phyloP scores from a whole-genome alignment of 331 rosid species.

The Telfairia occidentalis region DNA sequence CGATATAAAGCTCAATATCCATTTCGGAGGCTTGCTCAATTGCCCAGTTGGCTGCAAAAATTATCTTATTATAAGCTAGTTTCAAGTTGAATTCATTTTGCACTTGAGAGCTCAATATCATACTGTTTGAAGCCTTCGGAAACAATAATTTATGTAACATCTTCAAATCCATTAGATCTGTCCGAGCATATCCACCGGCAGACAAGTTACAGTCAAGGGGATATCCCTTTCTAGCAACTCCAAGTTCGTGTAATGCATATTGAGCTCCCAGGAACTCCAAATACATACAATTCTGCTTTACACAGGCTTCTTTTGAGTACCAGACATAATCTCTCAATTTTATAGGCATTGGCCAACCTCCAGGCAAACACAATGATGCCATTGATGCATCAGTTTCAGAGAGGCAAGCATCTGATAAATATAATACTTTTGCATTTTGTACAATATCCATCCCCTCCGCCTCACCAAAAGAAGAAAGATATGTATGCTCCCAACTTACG shows the following conservation, averaged over 20 bases:
- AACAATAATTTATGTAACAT: conserved; percentile 29
- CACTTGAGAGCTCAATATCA: conserved; percentile 13
- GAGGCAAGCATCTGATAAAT: conserved; percentile 25
- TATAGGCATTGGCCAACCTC: conserved; percentile 75
- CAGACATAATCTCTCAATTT: conserved; percentile 43
- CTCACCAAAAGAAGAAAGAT: conserved; percentile 65
- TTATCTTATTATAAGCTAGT: conserved; percentile 37
- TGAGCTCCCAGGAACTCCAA: conserved; percentile 54
- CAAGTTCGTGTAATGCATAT: conserved; percentile 39
- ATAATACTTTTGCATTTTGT: conserved; percentile 33
- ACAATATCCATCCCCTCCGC: conserved; percentile 38
- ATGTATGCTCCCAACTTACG: conserved; percentile 81
- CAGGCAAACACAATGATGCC: conserved; percentile 41
- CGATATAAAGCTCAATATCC: conserved; percentile 54
- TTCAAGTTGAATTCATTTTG: conserved; percentile 24
- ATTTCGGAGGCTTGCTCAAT: conserved; percentile 62
- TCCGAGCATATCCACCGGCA: conserved; percentile 14
- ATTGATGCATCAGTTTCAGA: conserved; percentile 25
- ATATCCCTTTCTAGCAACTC: conserved; percentile 21
- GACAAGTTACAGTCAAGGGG: conserved; percentile 10
- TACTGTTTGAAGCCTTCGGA: conserved; percentile 29
- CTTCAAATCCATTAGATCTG: conserved; percentile 31
- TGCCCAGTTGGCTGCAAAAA: conserved; percentile 77
- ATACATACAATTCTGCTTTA: conserved; percentile 66
- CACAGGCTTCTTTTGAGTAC: conserved; percentile 49